Conservation (phyloP, 2,329 filamentous ascomycete genomes). For the Diaporthe sp. region DNA sequence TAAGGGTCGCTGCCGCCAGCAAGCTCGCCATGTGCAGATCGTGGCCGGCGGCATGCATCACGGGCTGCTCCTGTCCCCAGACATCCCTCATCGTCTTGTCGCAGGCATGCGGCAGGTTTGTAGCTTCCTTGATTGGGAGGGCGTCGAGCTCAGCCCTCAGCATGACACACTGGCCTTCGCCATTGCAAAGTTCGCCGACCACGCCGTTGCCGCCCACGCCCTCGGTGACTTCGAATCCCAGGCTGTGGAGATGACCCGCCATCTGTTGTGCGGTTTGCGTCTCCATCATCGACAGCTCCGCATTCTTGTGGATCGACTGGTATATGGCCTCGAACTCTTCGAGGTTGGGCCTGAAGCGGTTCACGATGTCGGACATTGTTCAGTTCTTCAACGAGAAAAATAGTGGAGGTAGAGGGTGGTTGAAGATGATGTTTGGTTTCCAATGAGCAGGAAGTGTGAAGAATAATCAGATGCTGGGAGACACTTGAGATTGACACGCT, state of each 20-base stretch:
- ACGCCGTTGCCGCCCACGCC: not conserved
- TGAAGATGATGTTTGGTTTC: no score
- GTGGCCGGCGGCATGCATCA: not conserved
- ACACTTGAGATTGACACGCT: no score
- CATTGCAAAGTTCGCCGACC: not conserved
- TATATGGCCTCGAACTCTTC: not conserved
- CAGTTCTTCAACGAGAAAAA: no score
- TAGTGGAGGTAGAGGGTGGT: no score
- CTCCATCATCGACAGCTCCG: not conserved
- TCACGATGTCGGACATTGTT: not conserved
- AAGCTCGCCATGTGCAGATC: not conserved
- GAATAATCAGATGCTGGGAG: no score
- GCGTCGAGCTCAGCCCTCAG: not conserved
- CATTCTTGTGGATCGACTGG: not conserved
- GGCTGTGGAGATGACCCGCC: accelerated
- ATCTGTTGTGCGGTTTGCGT: not conserved
- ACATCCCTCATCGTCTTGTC: not conserved
- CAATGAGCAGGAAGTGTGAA: no score
- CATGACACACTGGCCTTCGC: not conserved
- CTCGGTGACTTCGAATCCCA: not conserved
- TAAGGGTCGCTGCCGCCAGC: not conserved
- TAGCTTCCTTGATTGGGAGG: not conserved
- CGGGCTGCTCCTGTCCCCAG: not conserved
- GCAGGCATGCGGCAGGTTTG: not conserved
- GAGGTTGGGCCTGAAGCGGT: not conserved